Base-by-base conservation (phyloP, 139 green algal species). In the Micractinium conductrix region DNA sequence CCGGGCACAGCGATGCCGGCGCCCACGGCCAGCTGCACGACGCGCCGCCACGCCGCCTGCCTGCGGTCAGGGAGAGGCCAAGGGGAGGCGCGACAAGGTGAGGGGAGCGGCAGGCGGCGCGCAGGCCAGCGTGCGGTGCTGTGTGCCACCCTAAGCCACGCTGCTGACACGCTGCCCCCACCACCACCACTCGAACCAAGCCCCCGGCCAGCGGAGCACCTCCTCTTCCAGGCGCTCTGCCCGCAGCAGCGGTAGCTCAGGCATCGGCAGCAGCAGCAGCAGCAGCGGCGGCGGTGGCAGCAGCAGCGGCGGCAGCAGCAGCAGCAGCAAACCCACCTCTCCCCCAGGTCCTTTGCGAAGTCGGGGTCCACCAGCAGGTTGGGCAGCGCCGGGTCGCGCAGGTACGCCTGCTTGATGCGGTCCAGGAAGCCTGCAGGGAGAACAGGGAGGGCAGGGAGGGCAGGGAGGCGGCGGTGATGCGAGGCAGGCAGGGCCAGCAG, bases 341-440 rank as follows among this genome's bases (percentile, higher is more conserved):
- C 85, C 6, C 91, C 87, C 74, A 99, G 85, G 83, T 96, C 93
- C 63, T 94, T 85, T 17, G 92, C 96, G 85, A 99, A 99, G 26
- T 94, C 88, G 26, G 90, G 87, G 90, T 99, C 96, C 72, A 99
- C 86, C 63, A 99, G 87, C 86, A 99, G 90, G 84, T 92, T 96
- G 53, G 94, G 84, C 69, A 99, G 92, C 38, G 91, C 84, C 0
- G 95, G 84, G 91, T 99, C 89, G 62, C 90, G 88, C 86, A 63
- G 44, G 74, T 87, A 87, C 85, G 75, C 97, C 84, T 95, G 81
- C 86, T 97, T 97, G 92, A 99, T 99, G 85, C 95, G 91, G 87
- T 99, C 95, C 67, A 99, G 88, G 93, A 99, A 99, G 8, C 78
- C 87, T 22, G 97, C 96, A 28, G 14, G 45, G 35, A 1, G 44